These are phyloP conservation scores for Colletotrichum noveboracense DNA, from an alignment of 2,329 filamentous ascomycete genomes.

Conservation along the genomic window DNA sequence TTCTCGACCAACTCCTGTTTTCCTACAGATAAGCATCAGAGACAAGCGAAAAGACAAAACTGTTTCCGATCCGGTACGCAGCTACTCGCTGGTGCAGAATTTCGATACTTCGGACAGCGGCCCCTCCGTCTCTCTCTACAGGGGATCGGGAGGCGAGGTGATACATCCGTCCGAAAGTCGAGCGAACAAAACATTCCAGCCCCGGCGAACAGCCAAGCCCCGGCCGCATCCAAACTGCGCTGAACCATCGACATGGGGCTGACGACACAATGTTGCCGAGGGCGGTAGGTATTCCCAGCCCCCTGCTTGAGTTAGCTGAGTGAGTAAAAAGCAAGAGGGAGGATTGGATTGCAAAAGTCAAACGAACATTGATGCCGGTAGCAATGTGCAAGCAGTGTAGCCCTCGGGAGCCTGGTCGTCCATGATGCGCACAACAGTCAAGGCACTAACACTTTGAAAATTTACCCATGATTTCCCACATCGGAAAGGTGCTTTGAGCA, in stretches of 20 bases:
- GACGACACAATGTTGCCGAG: neutral
- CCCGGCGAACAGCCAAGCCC: neutral
- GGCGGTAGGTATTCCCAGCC: neutral
- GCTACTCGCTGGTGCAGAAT: neutral
- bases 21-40: neutral
- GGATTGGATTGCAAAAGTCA: neutral
- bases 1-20: neutral
- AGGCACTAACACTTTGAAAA: neutral
- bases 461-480: neutral
- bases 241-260: neutral
- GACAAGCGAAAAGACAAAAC: neutral
- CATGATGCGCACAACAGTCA: constrained; percentile 5
- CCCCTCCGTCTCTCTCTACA: neutral
- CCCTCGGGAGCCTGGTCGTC: neutral
- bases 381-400: neutral
- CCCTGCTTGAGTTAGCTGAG: neutral
- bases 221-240: neutral
- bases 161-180: constrained; percentile 12
- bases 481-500: neutral
- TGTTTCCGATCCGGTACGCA: neutral
- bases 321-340: neutral
- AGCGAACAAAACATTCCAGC: constrained; percentile 12
- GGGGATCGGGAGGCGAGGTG: constrained; percentile 15
- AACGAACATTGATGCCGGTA: neutral
- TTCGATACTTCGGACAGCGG: constrained; percentile 1